A percentile compares a stretch with the other conserved stretches of the same genome.
Evolutionary conservation across 768 basidiomycete species (phyloP).

Genomic region (Psilocybe subaeruginosa): DNA sequence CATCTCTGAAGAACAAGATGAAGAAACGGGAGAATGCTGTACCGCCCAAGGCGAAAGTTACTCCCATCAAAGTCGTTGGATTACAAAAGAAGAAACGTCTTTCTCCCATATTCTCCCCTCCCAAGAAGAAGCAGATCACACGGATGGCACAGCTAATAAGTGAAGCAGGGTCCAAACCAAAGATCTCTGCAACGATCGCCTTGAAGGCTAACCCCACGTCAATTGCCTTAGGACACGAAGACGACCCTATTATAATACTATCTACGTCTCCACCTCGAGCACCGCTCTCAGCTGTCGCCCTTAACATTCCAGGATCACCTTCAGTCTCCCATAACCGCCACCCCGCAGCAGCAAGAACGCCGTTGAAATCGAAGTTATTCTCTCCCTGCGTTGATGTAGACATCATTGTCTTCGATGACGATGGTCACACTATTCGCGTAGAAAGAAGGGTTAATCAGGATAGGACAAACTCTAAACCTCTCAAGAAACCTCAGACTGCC

Average conservation of each 20-base stretch:
- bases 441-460: slow-evolving; percentile 62
- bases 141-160: slow-evolving; percentile 35
- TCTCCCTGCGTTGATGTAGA: slow-evolving; percentile 63
- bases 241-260: slow-evolving; percentile 8
- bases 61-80: slow-evolving; percentile 42
- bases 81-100: slow-evolving; percentile 42
- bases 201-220: slow-evolving; percentile 18
- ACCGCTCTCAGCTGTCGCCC: slow-evolving; percentile 32
- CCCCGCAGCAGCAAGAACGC: slow-evolving; percentile 25
- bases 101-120: slow-evolving; percentile 37
- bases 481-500: slow-evolving; percentile 1
- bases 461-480: slow-evolving; percentile 40
- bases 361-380: slow-evolving; percentile 39
- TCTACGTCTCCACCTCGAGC: slow-evolving; percentile 31
- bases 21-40: slow-evolving; percentile 46
- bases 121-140: slow-evolving; percentile 33
- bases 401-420: slow-evolving; percentile 66
- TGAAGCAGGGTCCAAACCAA: slow-evolving; percentile 13
- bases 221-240: slow-evolving; percentile 4
- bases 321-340: slow-evolving; percentile 29
- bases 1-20: slow-evolving; percentile 46
- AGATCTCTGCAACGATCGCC: slow-evolving; percentile 15
- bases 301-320: slow-evolving; percentile 41
- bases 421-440: slow-evolving; percentile 58
- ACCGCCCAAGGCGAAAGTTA: slow-evolving; percentile 32